Base-by-base conservation (phyloP, 176 grass and related monocot genomes). In the Oryza meridionalis region DNA sequence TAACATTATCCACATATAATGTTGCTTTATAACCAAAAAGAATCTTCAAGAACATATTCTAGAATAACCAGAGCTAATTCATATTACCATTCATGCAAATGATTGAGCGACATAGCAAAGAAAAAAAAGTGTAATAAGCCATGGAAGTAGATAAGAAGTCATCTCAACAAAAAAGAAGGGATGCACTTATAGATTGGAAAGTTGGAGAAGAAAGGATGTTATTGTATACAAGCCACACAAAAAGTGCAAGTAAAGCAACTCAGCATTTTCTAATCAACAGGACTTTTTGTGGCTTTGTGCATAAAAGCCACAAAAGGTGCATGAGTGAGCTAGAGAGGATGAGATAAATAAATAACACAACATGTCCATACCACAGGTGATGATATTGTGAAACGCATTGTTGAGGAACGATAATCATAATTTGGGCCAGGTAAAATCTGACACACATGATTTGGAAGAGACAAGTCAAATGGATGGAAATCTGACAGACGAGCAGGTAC, bases 401-500 rank as follows among this genome's bases (percentile, higher is more conserved):
- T 90, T 77, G 96, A 98, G 21, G 92, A 95, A 85, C 84, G 82
- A 59, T 93, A 95, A 63, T 98, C 93, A 72, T 98, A 98, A 91
- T 98, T 98, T 9, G 88, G 88, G 19, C 95, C 95, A 63, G 90
- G 80, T 74, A 90, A 53, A 81, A 98, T 93, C 91, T 98, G 92
- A 17, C 92, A 98, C 65, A 93, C 95, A 80, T 98, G 89, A 84
- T 59, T 64, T 35, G 96, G 96, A 88, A 98, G 93, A 88, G 93
- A 75, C 44, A 98, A 89, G 44, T 93, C 82, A 73, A 68, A 78
- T 61, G 91, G 93, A 78, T 75, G 75, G 58, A 98, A 80, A 86
- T 82, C 89, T 84, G 89, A 90, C 46, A 98, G 70, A 84, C 21
- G 80, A 53, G 86, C 84, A 88, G 89, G 92, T 78, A 77, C 88